Conservation (phyloP, 2,329 filamentous ascomycete genomes). For the Xylariaceae sp. region DNA sequence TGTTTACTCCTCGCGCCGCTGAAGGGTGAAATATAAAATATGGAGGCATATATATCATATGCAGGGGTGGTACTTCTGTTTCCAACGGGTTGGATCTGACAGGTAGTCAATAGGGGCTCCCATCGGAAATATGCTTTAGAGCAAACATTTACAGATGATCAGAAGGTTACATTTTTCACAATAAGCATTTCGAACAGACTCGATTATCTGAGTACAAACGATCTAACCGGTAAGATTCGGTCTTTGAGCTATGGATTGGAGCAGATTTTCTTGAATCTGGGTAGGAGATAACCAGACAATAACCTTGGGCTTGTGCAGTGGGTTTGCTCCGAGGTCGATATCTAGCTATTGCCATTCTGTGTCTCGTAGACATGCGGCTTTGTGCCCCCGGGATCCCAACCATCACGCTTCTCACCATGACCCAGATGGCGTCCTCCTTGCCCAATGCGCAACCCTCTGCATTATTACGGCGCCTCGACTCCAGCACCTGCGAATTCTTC, state of each 20-base stretch:
- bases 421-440: neutral
- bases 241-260: neutral
- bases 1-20: neutral
- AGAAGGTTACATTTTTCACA: neutral
- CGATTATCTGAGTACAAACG: neutral
- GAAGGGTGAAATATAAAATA: neutral
- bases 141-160: conserved; percentile 7
- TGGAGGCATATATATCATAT: neutral
- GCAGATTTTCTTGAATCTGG: neutral
- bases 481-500: conserved; percentile 22
- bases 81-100: neutral
- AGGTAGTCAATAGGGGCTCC: conserved; percentile 16
- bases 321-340: neutral
- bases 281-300: neutral
- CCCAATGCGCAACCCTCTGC: neutral
- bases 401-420: neutral
- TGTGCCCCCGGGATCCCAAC: neutral
- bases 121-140: conserved; percentile 19
- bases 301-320: neutral
- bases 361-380: conserved; percentile 11
- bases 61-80: neutral
- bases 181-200: neutral
- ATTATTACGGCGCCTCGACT: conserved; percentile 11
- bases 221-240: neutral
- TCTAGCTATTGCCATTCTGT: neutral